Conservation (phyloP, 2,329 filamentous ascomycete species). For the Fusarium sp. region DNA sequence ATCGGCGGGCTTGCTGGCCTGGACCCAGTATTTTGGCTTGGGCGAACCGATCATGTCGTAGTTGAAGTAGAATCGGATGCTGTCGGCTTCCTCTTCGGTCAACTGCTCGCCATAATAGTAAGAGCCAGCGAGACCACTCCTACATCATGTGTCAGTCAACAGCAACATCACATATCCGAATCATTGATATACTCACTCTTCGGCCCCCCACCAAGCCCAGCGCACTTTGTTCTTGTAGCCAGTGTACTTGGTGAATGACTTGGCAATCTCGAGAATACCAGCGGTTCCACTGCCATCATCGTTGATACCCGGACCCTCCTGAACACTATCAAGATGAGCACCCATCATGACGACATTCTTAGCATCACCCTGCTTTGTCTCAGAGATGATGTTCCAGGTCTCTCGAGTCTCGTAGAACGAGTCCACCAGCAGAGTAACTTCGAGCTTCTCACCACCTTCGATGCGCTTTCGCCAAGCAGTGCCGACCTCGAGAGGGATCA, state of each 20-base stretch:
- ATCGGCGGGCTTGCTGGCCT: conserved; percentile 56
- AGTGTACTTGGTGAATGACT: conserved; percentile 53
- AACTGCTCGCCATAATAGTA: conserved; percentile 56
- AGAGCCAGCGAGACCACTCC: conserved; percentile 59
- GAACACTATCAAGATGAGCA: conserved; percentile 57
- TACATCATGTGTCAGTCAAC: conserved; percentile 33
- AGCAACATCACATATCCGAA: rapidly evolving
- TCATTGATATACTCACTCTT: conserved; percentile 50
- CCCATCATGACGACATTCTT: conserved; percentile 59
- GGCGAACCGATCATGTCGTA: conserved; percentile 76
- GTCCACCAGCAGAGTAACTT: conserved; percentile 54
- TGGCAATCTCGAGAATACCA: conserved; percentile 55
- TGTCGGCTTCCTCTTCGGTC: conserved; percentile 57
- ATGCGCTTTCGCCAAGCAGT: conserved; percentile 53
- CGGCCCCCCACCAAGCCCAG: conserved; percentile 59
- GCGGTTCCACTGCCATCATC: conserved; percentile 57
- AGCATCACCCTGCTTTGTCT: conserved; percentile 58
- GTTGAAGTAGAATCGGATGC: conserved; percentile 76
- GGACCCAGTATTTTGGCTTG: conserved; percentile 55
- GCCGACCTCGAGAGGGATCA: conserved; percentile 54
- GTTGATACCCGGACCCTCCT: conserved; percentile 56
- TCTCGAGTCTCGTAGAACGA: conserved; percentile 53
- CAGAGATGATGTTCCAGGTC: conserved; percentile 58
- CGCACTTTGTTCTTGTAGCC: conserved; percentile 59
- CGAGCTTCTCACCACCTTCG: conserved; percentile 51